Evolutionary conservation across 1,284 basidiomycete genomes (phyloP), one percentile per base, ranked within the genome.

Genomic region (Leccinum fuscescens): DNA sequence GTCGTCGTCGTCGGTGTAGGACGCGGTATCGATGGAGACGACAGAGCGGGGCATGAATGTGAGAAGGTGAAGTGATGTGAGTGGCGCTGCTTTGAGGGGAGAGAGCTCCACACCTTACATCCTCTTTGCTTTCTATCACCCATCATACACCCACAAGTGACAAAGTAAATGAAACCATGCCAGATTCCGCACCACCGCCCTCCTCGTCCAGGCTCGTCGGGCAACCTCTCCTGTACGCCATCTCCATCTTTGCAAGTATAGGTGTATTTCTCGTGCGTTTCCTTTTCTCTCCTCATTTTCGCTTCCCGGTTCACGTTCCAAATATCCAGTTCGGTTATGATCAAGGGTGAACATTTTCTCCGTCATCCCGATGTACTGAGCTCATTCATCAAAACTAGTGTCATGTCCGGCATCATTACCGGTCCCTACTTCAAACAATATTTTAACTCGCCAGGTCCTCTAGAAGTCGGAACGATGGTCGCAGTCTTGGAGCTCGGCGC

Each of bases 351-450:
- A 54, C 55, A 1, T 35, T 52, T 6, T 35, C 6, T 3, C 56
- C 54, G 54, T 48, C 27, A 7, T 42, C 57, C 53, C 48, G 27
- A 3, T 39, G 2, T 53, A 68, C 59, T 39, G 69, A 70, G 54
- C 77, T 77, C 73, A 78, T 73, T 33, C 51, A 27, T 20, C 51
- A n/a, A 24, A 67, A 89, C 42, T 11, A 69, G 90, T 62, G 90
- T 93, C 71, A 93, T 93, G 89, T 92, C 88, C 65, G 94, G 94
- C 33, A 89, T 97, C 69, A 96, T 98, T 74, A 98, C 96, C 20
- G 93, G 93, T 0, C 93, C 94, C 27, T 86, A 95, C 74, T 97
- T 98, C 77, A 86, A 84, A 68, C 83, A 85, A 62, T 92, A 83
- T 75, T 94, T 96, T 79, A 80, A 91, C 64, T 83, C 90, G 29